Evolutionary conservation across 2,329 filamentous ascomycete genomes (phyloP).

Genomic region (Fusarium sp.): DNA sequence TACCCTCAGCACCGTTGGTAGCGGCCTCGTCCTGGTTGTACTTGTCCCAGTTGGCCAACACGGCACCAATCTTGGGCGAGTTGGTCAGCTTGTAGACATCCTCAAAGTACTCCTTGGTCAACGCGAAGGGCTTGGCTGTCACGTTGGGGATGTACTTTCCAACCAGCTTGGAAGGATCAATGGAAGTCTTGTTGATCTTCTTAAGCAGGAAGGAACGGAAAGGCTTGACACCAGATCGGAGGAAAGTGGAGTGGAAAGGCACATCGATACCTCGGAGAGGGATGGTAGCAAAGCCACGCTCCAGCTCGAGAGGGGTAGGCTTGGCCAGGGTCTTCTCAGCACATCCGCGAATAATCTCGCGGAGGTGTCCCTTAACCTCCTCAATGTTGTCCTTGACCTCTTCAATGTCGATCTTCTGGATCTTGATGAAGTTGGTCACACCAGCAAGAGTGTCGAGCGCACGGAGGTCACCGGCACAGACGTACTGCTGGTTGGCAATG

Average conservation of each 20-base stretch:
- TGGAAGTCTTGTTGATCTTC: slow-evolving; percentile 99
- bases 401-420: slow-evolving; percentile 97
- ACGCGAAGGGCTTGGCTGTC: slow-evolving; percentile 92
- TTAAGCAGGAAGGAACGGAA: slow-evolving; percentile 98
- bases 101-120: slow-evolving; percentile 99
- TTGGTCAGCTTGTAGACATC: slow-evolving; percentile 97
- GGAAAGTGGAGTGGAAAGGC: slow-evolving; percentile 98
- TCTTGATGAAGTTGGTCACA: slow-evolving; percentile 94
- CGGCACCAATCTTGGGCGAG: slow-evolving; percentile 78
- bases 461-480: slow-evolving; percentile 76
- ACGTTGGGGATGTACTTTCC: slow-evolving; percentile 99
- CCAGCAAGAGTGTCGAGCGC: slow-evolving; percentile 79
- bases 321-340: slow-evolving; percentile 89
- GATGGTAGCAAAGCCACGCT: slow-evolving; percentile 97
- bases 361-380: slow-evolving; percentile 88
- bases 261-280: slow-evolving; percentile 97
- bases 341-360: slow-evolving; percentile 90
- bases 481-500: slow-evolving; percentile 80
- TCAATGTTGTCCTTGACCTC: slow-evolving; percentile 90
- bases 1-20: slow-evolving; percentile 50
- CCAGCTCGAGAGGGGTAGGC: slow-evolving; percentile 85
- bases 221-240: slow-evolving; percentile 97
- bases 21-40: slow-evolving; percentile 65
- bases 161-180: slow-evolving; percentile 94
- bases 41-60: slow-evolving; percentile 88